phyloP scores from a whole-genome alignment of 805 yeast genomes.

The Metschnikowia bowlesiae region DNA sequence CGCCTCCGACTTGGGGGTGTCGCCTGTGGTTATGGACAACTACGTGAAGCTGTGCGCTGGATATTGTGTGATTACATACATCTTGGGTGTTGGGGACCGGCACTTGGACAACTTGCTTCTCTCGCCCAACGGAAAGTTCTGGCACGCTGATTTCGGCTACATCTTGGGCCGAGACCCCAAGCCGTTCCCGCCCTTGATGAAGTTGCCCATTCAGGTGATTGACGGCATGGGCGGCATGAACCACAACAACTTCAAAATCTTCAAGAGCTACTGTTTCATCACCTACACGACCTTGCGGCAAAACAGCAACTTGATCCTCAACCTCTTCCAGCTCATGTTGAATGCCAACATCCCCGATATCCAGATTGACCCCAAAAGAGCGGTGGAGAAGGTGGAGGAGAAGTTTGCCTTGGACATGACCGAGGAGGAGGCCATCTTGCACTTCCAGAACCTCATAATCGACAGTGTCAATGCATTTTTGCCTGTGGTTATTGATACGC shows the following conservation, averaged over 20 bases:
- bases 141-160: slow-evolving; percentile 98
- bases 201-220: slow-evolving; percentile 90
- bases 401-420: slow-evolving; percentile 89
- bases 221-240: slow-evolving; percentile 97
- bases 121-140: slow-evolving; percentile 77
- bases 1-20: slow-evolving; percentile 44
- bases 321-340: slow-evolving; percentile 89
- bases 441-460: slow-evolving; percentile 89
- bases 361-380: slow-evolving; percentile 75
- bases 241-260: slow-evolving; percentile 79
- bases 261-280: slow-evolving; percentile 90
- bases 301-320: slow-evolving; percentile 83
- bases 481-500: slow-evolving; percentile 91
- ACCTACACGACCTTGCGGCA: slow-evolving; percentile 87
- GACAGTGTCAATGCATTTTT: slow-evolving; percentile 90
- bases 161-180: slow-evolving; percentile 96
- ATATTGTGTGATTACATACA: slow-evolving; percentile 91
- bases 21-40: slow-evolving; percentile 78
- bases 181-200: slow-evolving; percentile 98
- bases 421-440: slow-evolving; percentile 93
- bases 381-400: slow-evolving; percentile 87
- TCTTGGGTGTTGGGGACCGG: slow-evolving; percentile 95
- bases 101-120: slow-evolving; percentile 87
- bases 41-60: slow-evolving; percentile 96
- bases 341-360: slow-evolving; percentile 91